A percentile compares a stretch with the other conserved stretches of the same genome.
phyloP scores from a whole-genome alignment of 1,284 basidiomycete genomes.

The Leccinum fuscescens region DNA sequence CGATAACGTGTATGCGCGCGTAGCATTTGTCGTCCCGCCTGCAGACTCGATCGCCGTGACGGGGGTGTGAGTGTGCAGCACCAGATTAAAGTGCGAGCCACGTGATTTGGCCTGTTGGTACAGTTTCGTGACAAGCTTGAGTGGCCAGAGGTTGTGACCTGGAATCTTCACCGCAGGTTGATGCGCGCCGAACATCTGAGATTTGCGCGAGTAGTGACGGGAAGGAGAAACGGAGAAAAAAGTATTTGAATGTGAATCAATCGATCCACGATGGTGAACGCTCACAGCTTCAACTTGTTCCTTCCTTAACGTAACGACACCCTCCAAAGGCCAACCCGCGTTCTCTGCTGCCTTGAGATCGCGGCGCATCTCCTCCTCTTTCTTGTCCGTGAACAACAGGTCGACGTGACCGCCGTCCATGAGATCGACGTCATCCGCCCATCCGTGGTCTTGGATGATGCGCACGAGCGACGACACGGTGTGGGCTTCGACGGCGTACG shows the following conservation, averaged over 20 bases:
- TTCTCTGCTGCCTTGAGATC: slow-evolving; percentile 55
- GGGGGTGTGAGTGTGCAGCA: slow-evolving; percentile 69
- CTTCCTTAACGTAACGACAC: slow-evolving; percentile 46
- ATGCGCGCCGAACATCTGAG: slow-evolving; percentile 53
- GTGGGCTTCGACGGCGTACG: slow-evolving; percentile 57
- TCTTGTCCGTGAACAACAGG: slow-evolving; percentile 49
- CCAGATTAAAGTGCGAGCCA: slow-evolving; percentile 38
- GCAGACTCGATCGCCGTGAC: slow-evolving; percentile 44
- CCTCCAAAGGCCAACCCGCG: slow-evolving; percentile 50
- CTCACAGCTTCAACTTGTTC: slow-evolving; percentile 50
- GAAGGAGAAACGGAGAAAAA: neutral
- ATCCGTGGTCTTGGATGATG: slow-evolving; percentile 46
- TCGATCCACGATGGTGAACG: neutral
- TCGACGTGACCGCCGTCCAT: slow-evolving; percentile 56
- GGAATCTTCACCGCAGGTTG: slow-evolving; percentile 52
- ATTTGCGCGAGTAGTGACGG: neutral
- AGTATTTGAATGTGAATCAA: neutral
- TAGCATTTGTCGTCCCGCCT: neutral
- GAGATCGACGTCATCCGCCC: slow-evolving; percentile 57
- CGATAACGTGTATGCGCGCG: slow-evolving; percentile 16
- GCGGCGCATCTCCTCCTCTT: slow-evolving; percentile 36
- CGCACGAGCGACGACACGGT: slow-evolving; percentile 49
- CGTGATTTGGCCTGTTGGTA: slow-evolving; percentile 44
- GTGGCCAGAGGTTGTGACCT: slow-evolving; percentile 73
- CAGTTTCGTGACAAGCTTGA: slow-evolving; percentile 70